A percentile compares a stretch with the other conserved stretches of the same genome.
phyloP scores from a whole-genome alignment of 2,329 filamentous ascomycete species.

The Xylariomycetidae sp. region DNA sequence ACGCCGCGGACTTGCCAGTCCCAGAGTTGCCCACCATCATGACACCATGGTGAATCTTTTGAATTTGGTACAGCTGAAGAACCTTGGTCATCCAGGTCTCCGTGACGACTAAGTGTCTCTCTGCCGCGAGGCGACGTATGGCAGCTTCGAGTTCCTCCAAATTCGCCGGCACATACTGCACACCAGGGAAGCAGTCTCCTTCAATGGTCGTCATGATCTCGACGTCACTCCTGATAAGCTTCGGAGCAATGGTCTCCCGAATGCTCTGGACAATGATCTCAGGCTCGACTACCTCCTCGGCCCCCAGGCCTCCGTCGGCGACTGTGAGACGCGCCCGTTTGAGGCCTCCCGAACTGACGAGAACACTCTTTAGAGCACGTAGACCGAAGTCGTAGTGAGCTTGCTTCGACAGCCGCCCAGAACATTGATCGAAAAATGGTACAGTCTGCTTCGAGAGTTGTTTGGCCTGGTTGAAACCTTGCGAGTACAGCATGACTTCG shows the following conservation, averaged over 20 bases:
- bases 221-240: conserved; percentile 89
- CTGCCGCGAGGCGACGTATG: conserved; percentile 75
- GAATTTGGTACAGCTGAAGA: conserved; percentile 95
- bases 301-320: conserved; percentile 51
- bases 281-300: conserved; percentile 76
- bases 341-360: conserved; percentile 93
- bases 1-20: conserved; percentile 93
- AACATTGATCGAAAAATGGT: conserved; percentile 94
- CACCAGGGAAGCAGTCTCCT: conserved; percentile 79
- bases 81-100: conserved; percentile 98
- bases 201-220: conserved; percentile 85
- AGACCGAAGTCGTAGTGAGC: conserved; percentile 99
- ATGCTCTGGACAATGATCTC: conserved; percentile 99
- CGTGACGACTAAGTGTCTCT: conserved; percentile 83
- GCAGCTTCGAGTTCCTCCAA: conserved; percentile 74
- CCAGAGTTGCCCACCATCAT: conserved; percentile 99
- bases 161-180: conserved; percentile 87
- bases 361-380: conserved; percentile 94
- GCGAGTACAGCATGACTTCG: conserved; percentile 99
- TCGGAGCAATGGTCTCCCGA: conserved; percentile 95
- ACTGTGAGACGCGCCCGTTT: conserved; percentile 75
- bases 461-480: conserved; percentile 97
- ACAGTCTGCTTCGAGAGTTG: conserved; percentile 90
- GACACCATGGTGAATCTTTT: conserved; percentile 96
- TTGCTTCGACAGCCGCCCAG: conserved; percentile 80